phyloP scores from a whole-genome alignment of 805 yeast species.

The Candida rishiriensis region DNA sequence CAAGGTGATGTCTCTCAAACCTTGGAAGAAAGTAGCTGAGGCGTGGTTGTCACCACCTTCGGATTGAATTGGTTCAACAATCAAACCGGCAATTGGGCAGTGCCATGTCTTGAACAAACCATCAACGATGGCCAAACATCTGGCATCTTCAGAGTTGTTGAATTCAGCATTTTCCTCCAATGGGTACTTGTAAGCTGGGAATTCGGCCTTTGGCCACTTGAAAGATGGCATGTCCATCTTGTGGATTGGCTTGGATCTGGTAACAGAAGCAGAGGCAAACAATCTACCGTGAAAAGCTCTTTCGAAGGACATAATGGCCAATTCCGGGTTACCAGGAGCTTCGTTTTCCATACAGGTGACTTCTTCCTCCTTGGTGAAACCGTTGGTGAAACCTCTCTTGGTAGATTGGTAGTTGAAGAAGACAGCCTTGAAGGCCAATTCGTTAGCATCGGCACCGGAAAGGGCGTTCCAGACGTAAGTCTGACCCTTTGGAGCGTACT shows the following conservation, averaged over 20 bases:
- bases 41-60: conserved; percentile 94
- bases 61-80: conserved; percentile 88
- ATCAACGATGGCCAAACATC: conserved; percentile 77
- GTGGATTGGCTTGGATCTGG: conserved; percentile 93
- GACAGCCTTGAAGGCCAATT: conserved; percentile 84
- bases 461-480: conserved; percentile 72
- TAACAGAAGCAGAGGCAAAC: conserved; percentile 86
- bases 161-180: conserved; percentile 81
- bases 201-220: conserved; percentile 96
- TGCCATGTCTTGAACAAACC: conserved; percentile 61
- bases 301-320: conserved; percentile 82
- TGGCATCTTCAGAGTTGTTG: conserved; percentile 73
- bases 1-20: conserved; percentile 69
- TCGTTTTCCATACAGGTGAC: conserved; percentile 70
- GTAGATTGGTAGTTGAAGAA: conserved; percentile 72
- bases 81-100: conserved; percentile 79
- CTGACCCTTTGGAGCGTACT: conserved; percentile 77
- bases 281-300: conserved; percentile 93
- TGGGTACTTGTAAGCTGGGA: conserved; percentile 67
- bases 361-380: conserved; percentile 66
- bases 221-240: conserved; percentile 90
- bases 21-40: conserved; percentile 72
- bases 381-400: conserved; percentile 58
- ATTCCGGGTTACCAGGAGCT: conserved; percentile 85
- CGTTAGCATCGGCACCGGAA: conserved; percentile 87